These are phyloP conservation scores for Silybum marianum DNA, from an alignment of 129 eudicot species.

Conservation along the genomic window DNA sequence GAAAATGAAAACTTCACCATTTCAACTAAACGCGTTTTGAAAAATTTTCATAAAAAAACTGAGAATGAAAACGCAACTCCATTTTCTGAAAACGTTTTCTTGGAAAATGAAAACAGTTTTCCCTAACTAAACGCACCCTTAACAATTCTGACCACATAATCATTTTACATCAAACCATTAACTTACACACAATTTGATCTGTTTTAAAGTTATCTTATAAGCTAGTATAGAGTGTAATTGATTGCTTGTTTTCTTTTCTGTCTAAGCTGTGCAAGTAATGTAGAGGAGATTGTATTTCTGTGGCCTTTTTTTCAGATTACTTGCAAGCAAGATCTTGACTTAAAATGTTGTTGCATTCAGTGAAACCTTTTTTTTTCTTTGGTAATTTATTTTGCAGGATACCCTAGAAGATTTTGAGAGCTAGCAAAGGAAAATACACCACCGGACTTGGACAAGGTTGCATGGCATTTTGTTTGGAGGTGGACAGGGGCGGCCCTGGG, in stretches of 20 bases:
- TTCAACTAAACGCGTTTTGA: too few relatives aligned
- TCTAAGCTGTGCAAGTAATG: constrained; percentile 18
- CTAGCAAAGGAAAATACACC: constrained; percentile 89
- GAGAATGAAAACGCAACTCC: too few relatives aligned
- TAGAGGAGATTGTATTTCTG: background rate
- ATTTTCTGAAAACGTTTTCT: too few relatives aligned
- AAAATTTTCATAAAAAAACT: too few relatives aligned
- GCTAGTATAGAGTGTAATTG: background rate
- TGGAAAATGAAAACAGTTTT: too few relatives aligned
- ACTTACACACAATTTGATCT: background rate
- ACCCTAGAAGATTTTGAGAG: constrained; percentile 81
- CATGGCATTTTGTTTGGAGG: constrained; percentile 92
- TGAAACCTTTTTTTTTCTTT: background rate
- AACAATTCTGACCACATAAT: too few relatives aligned
- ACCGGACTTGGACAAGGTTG: constrained; percentile 95
- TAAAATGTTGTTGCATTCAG: background rate
- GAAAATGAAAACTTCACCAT: too few relatives aligned
- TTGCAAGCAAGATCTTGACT: constrained; percentile 21
- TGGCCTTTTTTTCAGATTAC: background rate
- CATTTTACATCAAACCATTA: too few relatives aligned
- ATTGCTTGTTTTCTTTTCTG: constrained; percentile 12
- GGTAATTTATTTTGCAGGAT: constrained; percentile 41
- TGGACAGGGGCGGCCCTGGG: too few relatives aligned
- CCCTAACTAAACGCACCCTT: too few relatives aligned
- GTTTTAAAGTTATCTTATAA: constrained; percentile 20